These are phyloP conservation scores for Talaromyces sp. DNA, from an alignment of 2,329 filamentous ascomycete genomes.

Conservation along the genomic window DNA sequence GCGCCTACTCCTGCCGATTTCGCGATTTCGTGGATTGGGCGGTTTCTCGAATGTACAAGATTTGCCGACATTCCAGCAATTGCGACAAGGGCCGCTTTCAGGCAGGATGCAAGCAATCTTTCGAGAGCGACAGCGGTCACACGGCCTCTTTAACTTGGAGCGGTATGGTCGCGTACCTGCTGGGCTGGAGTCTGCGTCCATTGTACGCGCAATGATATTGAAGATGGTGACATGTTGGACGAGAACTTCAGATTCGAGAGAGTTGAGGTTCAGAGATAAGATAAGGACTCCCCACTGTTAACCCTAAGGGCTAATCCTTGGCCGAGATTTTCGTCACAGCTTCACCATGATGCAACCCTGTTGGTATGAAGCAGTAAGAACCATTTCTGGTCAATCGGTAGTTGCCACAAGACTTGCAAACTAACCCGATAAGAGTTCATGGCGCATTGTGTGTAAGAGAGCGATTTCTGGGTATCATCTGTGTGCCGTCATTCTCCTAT, in stretches of 20 bases:
- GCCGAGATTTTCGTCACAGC: background rate
- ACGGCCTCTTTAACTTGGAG: conserved; percentile 36
- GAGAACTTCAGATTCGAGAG: background rate
- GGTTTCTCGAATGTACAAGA: conserved; percentile 14
- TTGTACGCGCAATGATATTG: background rate
- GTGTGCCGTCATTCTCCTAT: background rate
- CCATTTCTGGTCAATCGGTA: background rate
- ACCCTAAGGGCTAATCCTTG: background rate
- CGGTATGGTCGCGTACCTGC: conserved; percentile 29
- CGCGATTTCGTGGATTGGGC: conserved; percentile 22
- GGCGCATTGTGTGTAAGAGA: background rate
- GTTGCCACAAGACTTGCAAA: background rate
- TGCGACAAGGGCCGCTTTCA: conserved; percentile 30
- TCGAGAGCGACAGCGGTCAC: conserved; percentile 34
- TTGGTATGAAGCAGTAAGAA: background rate
- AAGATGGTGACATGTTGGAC: background rate
- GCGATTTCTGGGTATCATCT: background rate
- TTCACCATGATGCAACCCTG: background rate
- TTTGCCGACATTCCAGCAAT: conserved; percentile 24
- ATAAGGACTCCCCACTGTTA: background rate
- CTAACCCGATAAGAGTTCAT: background rate
- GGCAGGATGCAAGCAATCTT: conserved; percentile 32
- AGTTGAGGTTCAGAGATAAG: background rate
- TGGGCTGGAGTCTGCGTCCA: background rate
- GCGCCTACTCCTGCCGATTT: conserved; percentile 24